Evolutionary conservation across 2,329 filamentous ascomycete genomes (phyloP).

Genomic region (Neocatenulostroma microsporum): DNA sequence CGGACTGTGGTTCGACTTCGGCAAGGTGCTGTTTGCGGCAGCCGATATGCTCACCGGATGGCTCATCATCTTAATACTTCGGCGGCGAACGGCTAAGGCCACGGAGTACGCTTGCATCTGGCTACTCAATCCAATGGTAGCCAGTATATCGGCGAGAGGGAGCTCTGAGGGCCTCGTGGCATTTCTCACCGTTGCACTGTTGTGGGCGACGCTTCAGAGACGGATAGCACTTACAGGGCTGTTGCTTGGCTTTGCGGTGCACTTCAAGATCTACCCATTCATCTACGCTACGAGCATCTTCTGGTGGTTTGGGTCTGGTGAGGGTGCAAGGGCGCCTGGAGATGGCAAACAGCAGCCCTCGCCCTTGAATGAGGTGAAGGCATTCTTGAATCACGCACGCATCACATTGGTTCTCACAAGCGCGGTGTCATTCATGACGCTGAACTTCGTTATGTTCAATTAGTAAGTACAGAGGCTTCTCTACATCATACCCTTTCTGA

Average conservation of each 20-base stretch:
- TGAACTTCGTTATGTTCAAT: constrained; percentile 74
- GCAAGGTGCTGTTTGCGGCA: constrained; percentile 76
- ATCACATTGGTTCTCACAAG: constrained; percentile 56
- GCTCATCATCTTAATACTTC: constrained; percentile 56
- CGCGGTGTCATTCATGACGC: constrained; percentile 59
- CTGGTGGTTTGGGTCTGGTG: constrained; percentile 83
- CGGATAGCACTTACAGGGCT: constrained; percentile 60
- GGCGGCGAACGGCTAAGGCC: constrained; percentile 41
- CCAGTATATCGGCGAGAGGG: constrained; percentile 88
- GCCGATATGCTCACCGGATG: constrained; percentile 81
- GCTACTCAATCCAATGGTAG: constrained; percentile 97
- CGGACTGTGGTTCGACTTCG: constrained; percentile 65
- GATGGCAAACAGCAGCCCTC: too few species aligned
- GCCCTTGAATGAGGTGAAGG: too few species aligned
- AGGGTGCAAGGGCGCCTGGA: too few species aligned
- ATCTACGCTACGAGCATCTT: constrained; percentile 79
- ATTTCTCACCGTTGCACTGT: constrained; percentile 69
- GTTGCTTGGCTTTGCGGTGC: constrained; percentile 74
- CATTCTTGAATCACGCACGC: constrained; percentile 31
- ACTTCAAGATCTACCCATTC: constrained; percentile 99
- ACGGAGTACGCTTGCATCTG: constrained; percentile 77
- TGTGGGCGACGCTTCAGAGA: constrained; percentile 70
- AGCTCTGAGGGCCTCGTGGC: constrained; percentile 88
- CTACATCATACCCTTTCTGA: too few species aligned
- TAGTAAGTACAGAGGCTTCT: constrained; percentile 46